These are phyloP conservation scores for Sanguinoderma infundibulare DNA, from an alignment of 1,284 basidiomycete species.

Conservation along the genomic window DNA sequence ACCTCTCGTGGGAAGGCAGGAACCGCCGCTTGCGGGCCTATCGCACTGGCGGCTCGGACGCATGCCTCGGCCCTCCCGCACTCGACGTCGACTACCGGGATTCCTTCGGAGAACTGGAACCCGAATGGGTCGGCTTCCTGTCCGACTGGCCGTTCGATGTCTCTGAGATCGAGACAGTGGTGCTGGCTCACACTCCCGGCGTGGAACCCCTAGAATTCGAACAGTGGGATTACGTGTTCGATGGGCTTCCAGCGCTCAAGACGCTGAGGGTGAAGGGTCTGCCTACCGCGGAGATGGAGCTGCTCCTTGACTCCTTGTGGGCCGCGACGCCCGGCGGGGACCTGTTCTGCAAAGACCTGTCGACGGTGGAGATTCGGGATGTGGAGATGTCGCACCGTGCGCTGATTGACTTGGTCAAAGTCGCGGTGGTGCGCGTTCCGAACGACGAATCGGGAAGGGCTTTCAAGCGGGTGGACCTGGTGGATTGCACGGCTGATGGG, in stretches of 20 bases:
- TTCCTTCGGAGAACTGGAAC: background rate
- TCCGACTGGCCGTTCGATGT: background rate
- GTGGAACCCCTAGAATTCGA: background rate
- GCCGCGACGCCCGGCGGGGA: background rate
- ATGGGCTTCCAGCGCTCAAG: background rate
- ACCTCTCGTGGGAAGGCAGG: background rate
- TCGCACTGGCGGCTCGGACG: background rate
- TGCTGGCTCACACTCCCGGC: slow-evolving; percentile 2
- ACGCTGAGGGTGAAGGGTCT: background rate
- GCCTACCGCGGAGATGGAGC: background rate
- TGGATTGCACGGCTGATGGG: no score
- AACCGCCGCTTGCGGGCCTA: background rate
- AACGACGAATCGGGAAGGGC: background rate
- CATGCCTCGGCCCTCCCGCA: background rate
- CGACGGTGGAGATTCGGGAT: background rate
- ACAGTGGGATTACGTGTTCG: background rate
- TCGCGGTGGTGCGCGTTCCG: background rate
- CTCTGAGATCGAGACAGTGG: slow-evolving; percentile 3
- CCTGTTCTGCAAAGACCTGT: background rate
- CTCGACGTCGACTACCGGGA: background rate
- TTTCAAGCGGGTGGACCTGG: background rate
- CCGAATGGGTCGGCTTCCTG: background rate
- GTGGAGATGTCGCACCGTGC: background rate
- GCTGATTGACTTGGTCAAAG: background rate
- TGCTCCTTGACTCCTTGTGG: background rate